phyloP scores from a whole-genome alignment of 1,284 basidiomycete species.

The Leucoagaricus sp. region DNA sequence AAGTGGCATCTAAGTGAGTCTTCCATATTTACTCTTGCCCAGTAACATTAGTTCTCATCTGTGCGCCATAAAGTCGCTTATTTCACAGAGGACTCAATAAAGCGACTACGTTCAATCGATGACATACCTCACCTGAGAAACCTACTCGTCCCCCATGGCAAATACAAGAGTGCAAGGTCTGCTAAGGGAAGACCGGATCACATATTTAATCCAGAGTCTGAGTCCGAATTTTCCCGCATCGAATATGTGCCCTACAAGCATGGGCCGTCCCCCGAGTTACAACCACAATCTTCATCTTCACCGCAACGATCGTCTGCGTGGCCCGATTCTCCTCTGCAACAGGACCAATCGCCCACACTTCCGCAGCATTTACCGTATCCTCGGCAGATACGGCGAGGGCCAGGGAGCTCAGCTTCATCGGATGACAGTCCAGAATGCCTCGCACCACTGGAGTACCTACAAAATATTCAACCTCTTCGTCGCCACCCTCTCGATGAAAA shows the following conservation, averaged over 20 bases:
- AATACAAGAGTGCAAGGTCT: slow-evolving; percentile 69
- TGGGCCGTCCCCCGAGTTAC: slow-evolving; percentile 22
- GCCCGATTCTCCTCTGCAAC: slow-evolving; percentile 20
- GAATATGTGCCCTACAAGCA: slow-evolving; percentile 46
- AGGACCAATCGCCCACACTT: slow-evolving; percentile 18
- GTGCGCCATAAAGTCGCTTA: slow-evolving; percentile 58
- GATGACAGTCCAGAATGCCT: slow-evolving; percentile 37
- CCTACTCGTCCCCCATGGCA: slow-evolving; percentile 62
- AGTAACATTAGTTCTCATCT: slow-evolving; percentile 8
- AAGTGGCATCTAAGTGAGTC: slow-evolving; percentile 82
- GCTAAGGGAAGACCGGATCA: slow-evolving; percentile 55
- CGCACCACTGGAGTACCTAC: slow-evolving; percentile 56
- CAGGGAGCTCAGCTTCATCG: slow-evolving; percentile 32
- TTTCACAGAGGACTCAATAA: slow-evolving; percentile 68
- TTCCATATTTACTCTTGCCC: background rate
- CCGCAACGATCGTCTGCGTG: slow-evolving; percentile 33
- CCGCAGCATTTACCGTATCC: slow-evolving; percentile 16
- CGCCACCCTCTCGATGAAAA: slow-evolving; percentile 60
- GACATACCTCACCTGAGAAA: slow-evolving; percentile 58
- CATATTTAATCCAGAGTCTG: slow-evolving; percentile 43
- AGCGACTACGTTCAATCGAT: slow-evolving; percentile 59
- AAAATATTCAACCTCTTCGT: slow-evolving; percentile 44
- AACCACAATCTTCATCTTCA: slow-evolving; percentile 25
- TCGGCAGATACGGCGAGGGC: slow-evolving; percentile 22
- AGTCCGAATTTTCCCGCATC: slow-evolving; percentile 36